These are phyloP conservation scores for Plasmodium ovale DNA, from an alignment of 169 alveolate genomes.

Conservation along the genomic window DNA sequence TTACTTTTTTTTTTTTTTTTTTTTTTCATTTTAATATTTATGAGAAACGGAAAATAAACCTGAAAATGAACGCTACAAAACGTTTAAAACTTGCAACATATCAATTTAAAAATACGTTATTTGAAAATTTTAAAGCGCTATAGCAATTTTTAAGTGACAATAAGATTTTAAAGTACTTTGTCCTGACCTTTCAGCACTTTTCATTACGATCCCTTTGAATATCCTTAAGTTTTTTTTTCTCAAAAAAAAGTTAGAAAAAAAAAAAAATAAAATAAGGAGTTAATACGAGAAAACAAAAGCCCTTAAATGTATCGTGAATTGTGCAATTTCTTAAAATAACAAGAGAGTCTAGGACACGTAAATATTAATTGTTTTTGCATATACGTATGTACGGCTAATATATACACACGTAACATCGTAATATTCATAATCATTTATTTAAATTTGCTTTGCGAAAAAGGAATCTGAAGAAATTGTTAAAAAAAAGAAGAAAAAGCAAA, in stretches of 20 bases:
- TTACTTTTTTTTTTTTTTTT: constrained; percentile 5
- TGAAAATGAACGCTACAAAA: neutral
- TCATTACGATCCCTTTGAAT: neutral
- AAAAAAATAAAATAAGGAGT: constrained; percentile 6
- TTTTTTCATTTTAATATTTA: constrained; percentile 29
- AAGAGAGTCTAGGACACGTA: neutral
- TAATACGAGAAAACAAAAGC: neutral
- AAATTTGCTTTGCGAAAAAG: neutral
- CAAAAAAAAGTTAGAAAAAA: constrained; percentile 5
- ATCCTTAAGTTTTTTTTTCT: neutral
- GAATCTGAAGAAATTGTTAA: neutral
- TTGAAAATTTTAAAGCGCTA: constrained; percentile 2
- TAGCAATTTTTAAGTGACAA: too few species aligned
- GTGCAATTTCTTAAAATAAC: constrained; percentile 4
- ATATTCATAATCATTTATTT: neutral
- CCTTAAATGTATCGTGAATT: neutral
- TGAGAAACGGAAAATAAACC: neutral
- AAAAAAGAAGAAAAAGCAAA: neutral
- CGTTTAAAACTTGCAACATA: too few species aligned
- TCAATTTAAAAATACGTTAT: too few species aligned
- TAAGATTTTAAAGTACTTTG: neutral
- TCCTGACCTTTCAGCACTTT: too few species aligned
- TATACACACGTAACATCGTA: neutral
- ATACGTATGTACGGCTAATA: too few species aligned
- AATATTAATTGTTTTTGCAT: neutral